Evolutionary conservation across 1,284 basidiomycete species (phyloP), one percentile per base, ranked within the genome.

Genomic region (Pyrrhoderma lamaoense): DNA sequence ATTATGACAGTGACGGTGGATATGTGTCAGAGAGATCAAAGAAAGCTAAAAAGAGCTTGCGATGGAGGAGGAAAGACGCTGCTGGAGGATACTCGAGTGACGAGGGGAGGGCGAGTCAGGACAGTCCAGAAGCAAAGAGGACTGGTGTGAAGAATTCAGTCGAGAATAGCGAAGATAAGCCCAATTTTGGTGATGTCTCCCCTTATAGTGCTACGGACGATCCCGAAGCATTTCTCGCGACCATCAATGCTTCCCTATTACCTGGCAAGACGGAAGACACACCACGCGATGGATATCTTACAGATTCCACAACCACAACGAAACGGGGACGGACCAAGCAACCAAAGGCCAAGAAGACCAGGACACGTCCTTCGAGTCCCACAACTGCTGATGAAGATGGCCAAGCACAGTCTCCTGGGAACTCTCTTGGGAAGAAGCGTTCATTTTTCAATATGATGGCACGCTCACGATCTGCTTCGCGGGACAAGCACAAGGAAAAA

Each of bases 1-100:
- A 45, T 4, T 50, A 54, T 22, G 54, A 55, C 13, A 55, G 49
- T 36, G 54, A 55, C 42, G 50, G 54, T 16, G 54, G 54, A 22
- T 55, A 55, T 38, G 16, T 48, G 3, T 52, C 54, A 13, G 54
- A 55, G 18, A 39, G 45, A 25, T 45, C 45, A 23, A 47, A 31
- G 31, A 52, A 55, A 27, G 11, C 8, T 3, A 52, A 16, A 21
- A 46, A 27, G 45, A 44, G 21, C 14, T 45, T 35, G 22, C 11
- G 22, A 16, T 49, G 43, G 52, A 47, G 38, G 50, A 45, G 25
- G 37, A 51, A 39, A 39, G 37, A 31, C 16, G 25, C 42, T 13
- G 49, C 51, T 34, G 45, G 39, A 14, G 49, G 49, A 3, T 47
- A 55, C 35, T 42, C 47, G 18, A 51, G 54, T 42, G 54, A 52